phyloP scores from a whole-genome alignment of 345 rosid genomes.

The Eutrema heterophyllum region DNA sequence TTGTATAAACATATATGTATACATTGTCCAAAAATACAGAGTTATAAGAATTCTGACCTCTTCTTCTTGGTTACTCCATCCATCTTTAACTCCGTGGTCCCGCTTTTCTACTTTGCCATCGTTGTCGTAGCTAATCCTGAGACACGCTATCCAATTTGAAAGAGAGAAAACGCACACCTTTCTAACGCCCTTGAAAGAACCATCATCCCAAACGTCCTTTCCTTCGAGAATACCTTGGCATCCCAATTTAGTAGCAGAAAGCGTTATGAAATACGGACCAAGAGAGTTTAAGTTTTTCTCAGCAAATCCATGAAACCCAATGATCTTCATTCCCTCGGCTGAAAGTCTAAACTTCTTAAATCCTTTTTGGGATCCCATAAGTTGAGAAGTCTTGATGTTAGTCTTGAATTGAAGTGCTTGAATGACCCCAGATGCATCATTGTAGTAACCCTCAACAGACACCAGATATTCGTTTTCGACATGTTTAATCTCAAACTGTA shows the following conservation, averaged over 20 bases:
- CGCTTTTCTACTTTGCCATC: no score
- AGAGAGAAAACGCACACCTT: no score
- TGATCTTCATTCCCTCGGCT: neutral
- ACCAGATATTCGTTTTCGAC: neutral
- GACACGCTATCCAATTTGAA: no score
- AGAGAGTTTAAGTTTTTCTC: neutral
- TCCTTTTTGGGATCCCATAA: constrained; percentile 1
- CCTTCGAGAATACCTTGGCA: neutral
- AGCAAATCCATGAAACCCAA: constrained; percentile 9
- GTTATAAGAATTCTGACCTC: no score
- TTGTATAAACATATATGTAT: no score
- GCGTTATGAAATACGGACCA: neutral
- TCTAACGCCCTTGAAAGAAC: no score
- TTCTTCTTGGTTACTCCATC: no score
- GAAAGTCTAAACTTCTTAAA: neutral
- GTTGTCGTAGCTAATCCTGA: no score
- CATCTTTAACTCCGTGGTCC: no score
- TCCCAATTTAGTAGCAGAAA: neutral
- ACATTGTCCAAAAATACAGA: no score
- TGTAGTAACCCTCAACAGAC: neutral
- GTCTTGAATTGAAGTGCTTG: constrained; percentile 10
- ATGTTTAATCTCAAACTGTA: constrained; percentile 11
- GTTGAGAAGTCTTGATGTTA: neutral
- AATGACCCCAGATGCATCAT: constrained; percentile 8
- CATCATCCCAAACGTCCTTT: no score